Base-by-base conservation (phyloP, 2,329 filamentous ascomycete species). In the Penicillium expansum region DNA sequence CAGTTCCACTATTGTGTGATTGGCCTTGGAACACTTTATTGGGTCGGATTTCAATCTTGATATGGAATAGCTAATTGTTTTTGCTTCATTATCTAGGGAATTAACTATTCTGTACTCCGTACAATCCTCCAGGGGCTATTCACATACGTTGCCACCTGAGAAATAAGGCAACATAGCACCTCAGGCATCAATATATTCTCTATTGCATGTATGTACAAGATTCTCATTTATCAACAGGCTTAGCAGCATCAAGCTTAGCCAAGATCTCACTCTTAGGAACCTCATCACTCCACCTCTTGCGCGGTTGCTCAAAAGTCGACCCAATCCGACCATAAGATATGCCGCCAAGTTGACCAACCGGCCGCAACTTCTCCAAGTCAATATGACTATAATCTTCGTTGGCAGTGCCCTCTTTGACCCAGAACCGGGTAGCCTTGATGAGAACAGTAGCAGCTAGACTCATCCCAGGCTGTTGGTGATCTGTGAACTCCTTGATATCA, bases 341-440 rank as follows among this genome's bases (percentile, higher is more conserved):
- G 1, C 92, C 92, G 10, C 92, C 92, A n/a, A 96, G 68, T 52
- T 92, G 83, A 51, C 83, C 84, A 16, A 96, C 80, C 0, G 92
- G 91, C 56, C 83, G 83, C 57, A 96, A 74, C n/a, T 94, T 80
- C 76, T 86, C 81, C 6, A 89, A 84, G 71, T 93, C 89, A 56
- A 97, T 80, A 56, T 90, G 68, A 62, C 86, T 90, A 64, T 79
- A 82, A 7, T 91, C 86, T 68, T 88, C 84, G 67, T 94, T 89
- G 56, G 94, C 76, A 2, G 91, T 90, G 73, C 96, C 92, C 71
- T 94, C 89, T 55, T 91, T 79, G 1, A 87, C 90, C 90, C 92
- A 96, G 69, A 96, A 96, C 33, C 86, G 80, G 27, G 88, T 86
- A 0, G 91, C 92, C 76, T 96, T 91, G 14, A 96, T 79, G 38